Percentiles rank a stretch among this genome's conserved stretches.
Evolutionary conservation across 371 early-diverging fungal species (phyloP).

Genomic region (Zychaea mexicana): DNA sequence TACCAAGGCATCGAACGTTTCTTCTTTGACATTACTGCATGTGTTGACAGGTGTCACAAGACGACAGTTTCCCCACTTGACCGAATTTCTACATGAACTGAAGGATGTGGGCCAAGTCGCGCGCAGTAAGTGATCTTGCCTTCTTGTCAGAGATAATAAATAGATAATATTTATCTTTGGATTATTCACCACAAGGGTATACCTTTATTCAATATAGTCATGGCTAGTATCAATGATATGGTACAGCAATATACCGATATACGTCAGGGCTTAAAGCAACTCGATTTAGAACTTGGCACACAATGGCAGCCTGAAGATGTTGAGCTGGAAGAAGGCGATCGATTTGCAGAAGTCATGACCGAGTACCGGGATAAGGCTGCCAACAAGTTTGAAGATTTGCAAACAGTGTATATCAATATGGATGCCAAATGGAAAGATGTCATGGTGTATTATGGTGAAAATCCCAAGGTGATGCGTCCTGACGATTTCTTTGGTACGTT

Average conservation of each 20-base stretch:
- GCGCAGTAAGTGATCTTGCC: constrained; percentile 34
- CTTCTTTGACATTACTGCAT: constrained; percentile 49
- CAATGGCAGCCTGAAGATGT: constrained; percentile 22
- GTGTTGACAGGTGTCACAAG: constrained; percentile 47
- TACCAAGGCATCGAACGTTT: constrained; percentile 48
- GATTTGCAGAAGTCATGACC: constrained; percentile 36
- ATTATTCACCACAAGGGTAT: too few relatives aligned
- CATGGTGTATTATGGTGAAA: constrained; percentile 39
- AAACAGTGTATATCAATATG: constrained; percentile 44
- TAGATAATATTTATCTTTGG: not conserved
- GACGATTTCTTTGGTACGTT: constrained; percentile 37
- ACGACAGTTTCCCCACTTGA: constrained; percentile 49
- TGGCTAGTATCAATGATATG: constrained; percentile 30
- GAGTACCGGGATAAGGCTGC: constrained; percentile 33
- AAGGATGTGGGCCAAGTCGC: constrained; percentile 42
- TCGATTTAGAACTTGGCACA: constrained; percentile 22
- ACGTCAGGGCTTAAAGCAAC: constrained; percentile 24
- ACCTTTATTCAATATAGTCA: too few relatives aligned
- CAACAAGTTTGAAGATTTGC: constrained; percentile 39
- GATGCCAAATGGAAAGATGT: constrained; percentile 49
- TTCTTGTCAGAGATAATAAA: constrained; percentile 9
- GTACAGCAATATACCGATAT: constrained; percentile 33
- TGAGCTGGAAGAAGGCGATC: constrained; percentile 29
- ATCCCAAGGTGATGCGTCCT: constrained; percentile 35
- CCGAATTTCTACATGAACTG: constrained; percentile 40